Evolutionary conservation across 176 grass and related monocot genomes (phyloP), one percentile per base, ranked within the genome.

Genomic region (Phyllostachys edulis): DNA sequence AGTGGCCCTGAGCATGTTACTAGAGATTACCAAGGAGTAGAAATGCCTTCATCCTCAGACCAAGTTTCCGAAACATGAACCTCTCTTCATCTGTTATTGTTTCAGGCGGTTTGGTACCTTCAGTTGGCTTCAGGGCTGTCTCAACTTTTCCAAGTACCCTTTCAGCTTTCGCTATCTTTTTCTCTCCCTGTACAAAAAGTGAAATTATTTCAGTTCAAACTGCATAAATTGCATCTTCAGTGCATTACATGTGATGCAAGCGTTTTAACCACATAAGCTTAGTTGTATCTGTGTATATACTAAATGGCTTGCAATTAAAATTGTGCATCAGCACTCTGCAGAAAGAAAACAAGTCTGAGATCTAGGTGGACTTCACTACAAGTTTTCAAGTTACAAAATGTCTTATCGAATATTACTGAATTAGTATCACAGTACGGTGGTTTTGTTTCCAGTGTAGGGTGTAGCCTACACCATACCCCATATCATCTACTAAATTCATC

Each of bases 31-130:
- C 96, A 74, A 98, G 93, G 17, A 94, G 93, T 49, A 98, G 73
- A 87, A 86, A 95, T 39, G 96, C 91, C 72, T 98, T 98, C 96
- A 98, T 98, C 83, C 91, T 93, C 79, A 95, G 69, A 77, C 93
- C 93, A 84, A 98, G 93, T 77, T 94, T 93, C 73, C 96, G 87
- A 78, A 98, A 98, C 89, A 98, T 94, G 72, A 91, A 98, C 67
- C 93, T 86, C 88, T 98, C 96, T 84, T 98, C 93, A 85, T 98
- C 93, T 34, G 96, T 98, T 86, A 98, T 93, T 76, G 82, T 91
- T 85, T 98, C 89, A 50, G 75, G 78, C 10, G 77, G 87, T 82
- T 73, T 71, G 50, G 39, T 56, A 80, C 52, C 84, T 84, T 90
- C 79, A 63, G 77, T 90, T 79, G 93, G 93, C 51, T 90, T 93